phyloP scores from a whole-genome alignment of 2,329 filamentous ascomycete species.

The Aureobasidium pullulans region DNA sequence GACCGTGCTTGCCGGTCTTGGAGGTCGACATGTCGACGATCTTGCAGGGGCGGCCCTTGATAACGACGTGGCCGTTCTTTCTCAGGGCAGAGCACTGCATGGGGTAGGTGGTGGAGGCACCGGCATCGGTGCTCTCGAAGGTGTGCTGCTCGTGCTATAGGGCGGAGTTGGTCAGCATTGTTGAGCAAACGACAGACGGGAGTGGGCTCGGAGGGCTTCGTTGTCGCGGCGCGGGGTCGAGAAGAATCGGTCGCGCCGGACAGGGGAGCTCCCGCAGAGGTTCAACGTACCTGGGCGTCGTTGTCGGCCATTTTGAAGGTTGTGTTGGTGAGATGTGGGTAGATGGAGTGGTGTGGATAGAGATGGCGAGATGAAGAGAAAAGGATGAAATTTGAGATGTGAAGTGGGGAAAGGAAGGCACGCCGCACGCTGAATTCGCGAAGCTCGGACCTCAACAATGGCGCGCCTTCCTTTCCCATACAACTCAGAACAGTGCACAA shows the following conservation, averaged over 20 bases:
- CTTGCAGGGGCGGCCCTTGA: slow-evolving; percentile 99
- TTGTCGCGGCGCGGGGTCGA: slow-evolving; percentile 3
- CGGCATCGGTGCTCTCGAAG: slow-evolving; percentile 94
- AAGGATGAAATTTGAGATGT: slow-evolving; percentile 9
- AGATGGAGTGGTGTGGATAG: slow-evolving; percentile 11
- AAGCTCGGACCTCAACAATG: background rate
- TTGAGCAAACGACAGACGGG: background rate
- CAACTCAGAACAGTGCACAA: background rate
- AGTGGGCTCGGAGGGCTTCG: background rate
- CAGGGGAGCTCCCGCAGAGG: background rate
- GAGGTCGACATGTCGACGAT: slow-evolving; percentile 99
- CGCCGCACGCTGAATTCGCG: background rate
- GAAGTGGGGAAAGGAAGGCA: slow-evolving; percentile 12
- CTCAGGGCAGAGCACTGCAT: slow-evolving; percentile 99
- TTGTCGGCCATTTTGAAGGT: slow-evolving; percentile 23
- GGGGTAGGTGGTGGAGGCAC: slow-evolving; percentile 87
- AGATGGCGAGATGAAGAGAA: slow-evolving; percentile 13
- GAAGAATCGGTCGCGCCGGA: slow-evolving; percentile 5
- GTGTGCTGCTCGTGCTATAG: slow-evolving; percentile 49
- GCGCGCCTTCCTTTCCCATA: background rate
- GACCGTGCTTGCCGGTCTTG: slow-evolving; percentile 99
- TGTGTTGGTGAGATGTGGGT: slow-evolving; percentile 7
- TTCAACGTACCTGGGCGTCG: slow-evolving; percentile 23
- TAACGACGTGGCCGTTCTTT: slow-evolving; percentile 98
- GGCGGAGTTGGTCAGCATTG: slow-evolving; percentile 11